Percentiles rank a stretch among this genome's conserved stretches.
These are phyloP conservation scores for Fusarium sulawesiense DNA, from an alignment of 2,329 filamentous ascomycete genomes.

Conservation along the genomic window DNA sequence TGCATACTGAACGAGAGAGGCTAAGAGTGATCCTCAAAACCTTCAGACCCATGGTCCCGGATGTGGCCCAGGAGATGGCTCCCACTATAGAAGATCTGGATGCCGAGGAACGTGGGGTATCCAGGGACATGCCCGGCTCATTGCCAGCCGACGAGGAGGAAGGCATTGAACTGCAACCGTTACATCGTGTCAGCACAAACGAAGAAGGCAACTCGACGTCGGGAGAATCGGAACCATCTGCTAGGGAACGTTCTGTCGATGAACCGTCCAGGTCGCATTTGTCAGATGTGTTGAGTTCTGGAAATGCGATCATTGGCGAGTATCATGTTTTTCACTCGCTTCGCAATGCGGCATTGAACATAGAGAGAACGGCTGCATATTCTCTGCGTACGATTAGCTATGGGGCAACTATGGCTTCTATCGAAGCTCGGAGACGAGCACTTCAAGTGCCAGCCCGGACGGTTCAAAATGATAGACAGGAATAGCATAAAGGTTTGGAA, in stretches of 20 bases:
- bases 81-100: constrained; percentile 63
- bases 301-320: constrained; percentile 65
- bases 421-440: constrained; percentile 58
- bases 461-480: constrained; percentile 37
- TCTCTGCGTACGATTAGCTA: constrained; percentile 67
- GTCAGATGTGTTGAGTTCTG: constrained; percentile 63
- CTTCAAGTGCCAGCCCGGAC: constrained; percentile 37
- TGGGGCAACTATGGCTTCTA: constrained; percentile 63
- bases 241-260: constrained; percentile 44
- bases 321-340: constrained; percentile 65
- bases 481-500: constrained; percentile 2
- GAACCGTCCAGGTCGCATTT: constrained; percentile 54
- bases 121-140: constrained; percentile 54
- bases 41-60: constrained; percentile 50
- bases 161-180: constrained; percentile 60
- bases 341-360: constrained; percentile 59
- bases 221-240: constrained; percentile 46
- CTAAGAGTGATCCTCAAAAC: constrained; percentile 62
- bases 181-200: constrained; percentile 39
- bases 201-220: constrained; percentile 42
- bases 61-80: constrained; percentile 44
- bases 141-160: constrained; percentile 52
- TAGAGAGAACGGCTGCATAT: constrained; percentile 61
- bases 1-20: constrained; percentile 70
- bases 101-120: constrained; percentile 66